phyloP scores from a whole-genome alignment of 352 stramenopile species.

The Phytophthora meadii region DNA sequence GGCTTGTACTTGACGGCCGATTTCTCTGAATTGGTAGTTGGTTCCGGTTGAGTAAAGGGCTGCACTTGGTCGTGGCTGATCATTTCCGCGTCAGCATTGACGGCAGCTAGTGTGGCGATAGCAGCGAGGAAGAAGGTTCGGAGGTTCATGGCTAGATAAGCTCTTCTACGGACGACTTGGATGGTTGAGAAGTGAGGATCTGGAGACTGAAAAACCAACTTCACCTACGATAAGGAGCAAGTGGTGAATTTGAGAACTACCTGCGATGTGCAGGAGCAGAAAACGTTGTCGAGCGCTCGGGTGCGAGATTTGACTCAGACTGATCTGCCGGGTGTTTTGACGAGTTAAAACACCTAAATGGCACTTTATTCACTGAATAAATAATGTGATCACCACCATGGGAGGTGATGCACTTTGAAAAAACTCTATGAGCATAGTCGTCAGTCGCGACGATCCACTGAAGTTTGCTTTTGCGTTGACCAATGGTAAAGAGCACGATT shows the following conservation, averaged over 20 bases:
- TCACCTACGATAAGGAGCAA: no score
- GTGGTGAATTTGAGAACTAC: neutral
- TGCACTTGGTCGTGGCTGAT: slow-evolving; percentile 18
- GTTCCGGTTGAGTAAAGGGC: slow-evolving; percentile 7
- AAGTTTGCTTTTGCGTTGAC: no score
- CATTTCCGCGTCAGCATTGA: neutral
- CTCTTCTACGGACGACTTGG: neutral
- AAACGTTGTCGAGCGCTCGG: neutral
- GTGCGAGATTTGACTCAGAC: neutral
- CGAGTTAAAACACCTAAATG: no score
- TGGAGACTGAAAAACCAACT: no score
- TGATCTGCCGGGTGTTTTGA: no score
- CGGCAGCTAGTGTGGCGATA: neutral
- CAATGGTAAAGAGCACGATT: no score
- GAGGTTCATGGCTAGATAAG: neutral
- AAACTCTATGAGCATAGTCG: no score
- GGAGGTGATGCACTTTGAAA: no score
- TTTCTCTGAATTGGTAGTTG: slow-evolving; percentile 14
- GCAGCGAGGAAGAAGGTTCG: neutral
- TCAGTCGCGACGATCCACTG: no score
- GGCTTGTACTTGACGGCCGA: slow-evolving; percentile 18
- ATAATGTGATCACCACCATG: no score
- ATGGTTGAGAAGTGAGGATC: neutral
- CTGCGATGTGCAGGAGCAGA: slow-evolving; percentile 7
- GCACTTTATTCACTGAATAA: no score